These are phyloP conservation scores for Domatiomyces globalis DNA, from an alignment of 2,329 filamentous ascomycete genomes.

Conservation along the genomic window DNA sequence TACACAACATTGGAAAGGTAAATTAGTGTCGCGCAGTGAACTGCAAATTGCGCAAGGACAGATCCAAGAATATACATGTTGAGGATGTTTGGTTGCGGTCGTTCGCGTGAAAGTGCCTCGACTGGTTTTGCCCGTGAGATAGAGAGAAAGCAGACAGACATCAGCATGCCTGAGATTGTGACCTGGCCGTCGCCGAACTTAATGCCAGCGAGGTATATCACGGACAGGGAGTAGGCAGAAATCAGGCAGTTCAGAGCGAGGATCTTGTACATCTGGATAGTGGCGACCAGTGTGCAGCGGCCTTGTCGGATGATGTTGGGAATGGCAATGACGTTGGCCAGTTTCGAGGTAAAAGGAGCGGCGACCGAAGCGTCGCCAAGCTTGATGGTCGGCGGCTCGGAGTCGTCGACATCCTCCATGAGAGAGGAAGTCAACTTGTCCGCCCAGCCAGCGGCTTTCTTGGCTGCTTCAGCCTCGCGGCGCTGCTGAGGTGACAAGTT, in stretches of 20 bases:
- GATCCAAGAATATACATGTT: conserved; percentile 98
- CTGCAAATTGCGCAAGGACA: conserved; percentile 89
- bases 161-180: conserved; percentile 97
- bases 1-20: conserved; percentile 88
- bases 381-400: conserved; percentile 89
- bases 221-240: conserved; percentile 90
- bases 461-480: conserved; percentile 43
- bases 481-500: conserved; percentile 39
- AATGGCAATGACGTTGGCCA: conserved; percentile 90
- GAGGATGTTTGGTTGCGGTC: conserved; percentile 96
- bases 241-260: conserved; percentile 95
- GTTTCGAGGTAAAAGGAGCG: conserved; percentile 92
- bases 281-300: conserved; percentile 91
- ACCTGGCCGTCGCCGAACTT: conserved; percentile 98
- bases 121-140: conserved; percentile 96
- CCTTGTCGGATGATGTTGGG: conserved; percentile 98
- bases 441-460: conserved; percentile 63
- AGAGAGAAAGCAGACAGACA: conserved; percentile 98
- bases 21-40: conserved; percentile 86
- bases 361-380: conserved; percentile 94
- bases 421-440: conserved; percentile 75
- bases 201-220: conserved; percentile 93
- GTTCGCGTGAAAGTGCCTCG: conserved; percentile 88
- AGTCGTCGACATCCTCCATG: conserved; percentile 84
- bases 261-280: conserved; percentile 99